Conservation (phyloP, 257 asterid species). For the Coffea canephora region DNA sequence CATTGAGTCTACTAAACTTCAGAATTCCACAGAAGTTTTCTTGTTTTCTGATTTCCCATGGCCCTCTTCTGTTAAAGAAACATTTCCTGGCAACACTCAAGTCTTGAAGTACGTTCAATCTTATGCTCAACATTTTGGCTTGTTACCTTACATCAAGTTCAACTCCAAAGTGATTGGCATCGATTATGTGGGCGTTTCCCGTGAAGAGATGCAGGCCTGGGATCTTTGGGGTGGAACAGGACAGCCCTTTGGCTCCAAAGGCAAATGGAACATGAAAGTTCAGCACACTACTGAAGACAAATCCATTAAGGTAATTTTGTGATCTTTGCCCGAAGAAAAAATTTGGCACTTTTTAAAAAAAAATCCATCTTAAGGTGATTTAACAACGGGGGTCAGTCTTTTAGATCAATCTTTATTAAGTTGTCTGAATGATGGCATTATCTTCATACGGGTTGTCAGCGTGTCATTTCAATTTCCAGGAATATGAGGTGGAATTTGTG, state of each 20-base stretch:
- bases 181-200: conserved; percentile 45
- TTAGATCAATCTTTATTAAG: background rate
- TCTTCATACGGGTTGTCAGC: background rate
- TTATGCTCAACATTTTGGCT: conserved; percentile 44
- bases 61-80: conserved; percentile 47
- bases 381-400: too few species aligned
- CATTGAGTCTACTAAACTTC: conserved; percentile 49
- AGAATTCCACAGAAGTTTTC: conserved; percentile 27
- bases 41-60: conserved; percentile 61
- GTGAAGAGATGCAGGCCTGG: conserved; percentile 43
- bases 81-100: too few species aligned
- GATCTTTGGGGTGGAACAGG: conserved; percentile 56
- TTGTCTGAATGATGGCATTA: background rate
- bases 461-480: conserved; percentile 27
- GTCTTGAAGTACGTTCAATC: conserved; percentile 35
- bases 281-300: conserved; percentile 13
- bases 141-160: conserved; percentile 37
- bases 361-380: background rate
- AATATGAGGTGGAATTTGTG: conserved; percentile 51
- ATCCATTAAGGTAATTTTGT: conserved; percentile 25
- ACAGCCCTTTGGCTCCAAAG: conserved; percentile 52
- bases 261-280: conserved; percentile 61
- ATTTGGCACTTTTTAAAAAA: too few species aligned
- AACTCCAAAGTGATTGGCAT: conserved; percentile 37
- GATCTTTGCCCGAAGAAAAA: background rate